Percentiles rank a stretch among this genome's conserved stretches.
phyloP scores from a whole-genome alignment of 805 yeast species.

The Candida berthetii region DNA sequence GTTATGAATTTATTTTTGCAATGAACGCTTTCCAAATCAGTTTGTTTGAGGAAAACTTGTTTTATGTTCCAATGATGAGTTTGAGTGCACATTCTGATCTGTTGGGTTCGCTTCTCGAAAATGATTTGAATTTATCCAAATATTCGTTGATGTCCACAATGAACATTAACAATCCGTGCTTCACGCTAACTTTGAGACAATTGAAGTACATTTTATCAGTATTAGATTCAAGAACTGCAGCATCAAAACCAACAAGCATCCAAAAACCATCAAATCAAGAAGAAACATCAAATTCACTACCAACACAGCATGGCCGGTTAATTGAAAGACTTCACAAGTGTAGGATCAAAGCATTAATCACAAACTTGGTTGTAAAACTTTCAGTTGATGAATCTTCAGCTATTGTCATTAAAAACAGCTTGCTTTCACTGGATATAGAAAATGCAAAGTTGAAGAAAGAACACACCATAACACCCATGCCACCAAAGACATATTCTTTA shows the following conservation, averaged over 20 bases:
- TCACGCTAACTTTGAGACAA: not conserved
- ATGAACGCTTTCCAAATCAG: not conserved
- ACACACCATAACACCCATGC: not conserved
- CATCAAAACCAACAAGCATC: not conserved
- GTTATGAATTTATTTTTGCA: not conserved
- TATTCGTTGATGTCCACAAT: not conserved
- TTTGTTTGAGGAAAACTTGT: not conserved
- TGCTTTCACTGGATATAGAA: not conserved
- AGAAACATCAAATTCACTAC: not conserved
- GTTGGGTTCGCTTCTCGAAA: not conserved
- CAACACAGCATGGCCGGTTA: not conserved
- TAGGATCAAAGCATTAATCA: not conserved
- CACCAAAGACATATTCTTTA: not conserved
- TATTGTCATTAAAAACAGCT: not conserved
- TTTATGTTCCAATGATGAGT: constrained; percentile 1
- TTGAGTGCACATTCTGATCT: not conserved
- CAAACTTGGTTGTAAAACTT: not conserved
- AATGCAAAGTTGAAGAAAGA: not conserved
- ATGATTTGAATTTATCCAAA: not conserved
- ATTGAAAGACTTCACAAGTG: not conserved
- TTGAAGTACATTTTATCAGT: not conserved
- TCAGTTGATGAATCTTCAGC: not conserved
- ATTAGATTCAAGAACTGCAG: not conserved
- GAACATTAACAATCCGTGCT: not conserved
- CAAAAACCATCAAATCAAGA: not conserved